Percentiles rank a stretch among this genome's conserved stretches.
These are phyloP conservation scores for Chloropicon primus DNA, from an alignment of 139 green algal genomes.

Conservation along the genomic window DNA sequence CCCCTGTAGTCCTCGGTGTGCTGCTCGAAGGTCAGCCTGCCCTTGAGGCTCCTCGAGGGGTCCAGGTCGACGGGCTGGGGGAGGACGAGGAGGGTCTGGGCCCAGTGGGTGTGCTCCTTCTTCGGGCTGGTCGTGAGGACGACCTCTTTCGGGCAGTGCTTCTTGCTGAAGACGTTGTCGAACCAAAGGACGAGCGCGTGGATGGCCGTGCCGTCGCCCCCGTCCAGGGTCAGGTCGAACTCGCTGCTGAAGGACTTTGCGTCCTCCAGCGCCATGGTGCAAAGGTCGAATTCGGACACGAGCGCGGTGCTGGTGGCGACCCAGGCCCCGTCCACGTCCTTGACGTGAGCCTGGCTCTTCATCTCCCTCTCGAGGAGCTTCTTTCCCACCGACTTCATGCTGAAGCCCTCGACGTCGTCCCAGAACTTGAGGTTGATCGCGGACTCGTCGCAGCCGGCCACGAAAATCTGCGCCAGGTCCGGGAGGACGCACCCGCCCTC, in stretches of 20 bases:
- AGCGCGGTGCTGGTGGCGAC: neutral
- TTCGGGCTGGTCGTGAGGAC: neutral
- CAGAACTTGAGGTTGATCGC: conserved; percentile 73
- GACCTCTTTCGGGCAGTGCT: neutral
- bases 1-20: neutral
- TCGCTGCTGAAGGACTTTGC: neutral
- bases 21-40: neutral
- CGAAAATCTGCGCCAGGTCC: conserved; percentile 75
- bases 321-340: neutral
- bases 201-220: neutral
- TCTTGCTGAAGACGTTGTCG: neutral
- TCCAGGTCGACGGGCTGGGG: neutral
- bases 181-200: neutral
- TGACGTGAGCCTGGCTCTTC: neutral
- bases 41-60: neutral
- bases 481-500: conserved; percentile 72
- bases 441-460: conserved; percentile 73
- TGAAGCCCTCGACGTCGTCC: conserved; percentile 80
- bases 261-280: neutral
- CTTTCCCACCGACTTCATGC: conserved; percentile 70
- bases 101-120: neutral
- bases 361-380: conserved; percentile 8
- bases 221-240: neutral
- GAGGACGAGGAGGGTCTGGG: neutral
- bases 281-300: neutral